phyloP scores from a whole-genome alignment of 1,139 yeast genomes.

The Zygosaccharomyces sapae region DNA sequence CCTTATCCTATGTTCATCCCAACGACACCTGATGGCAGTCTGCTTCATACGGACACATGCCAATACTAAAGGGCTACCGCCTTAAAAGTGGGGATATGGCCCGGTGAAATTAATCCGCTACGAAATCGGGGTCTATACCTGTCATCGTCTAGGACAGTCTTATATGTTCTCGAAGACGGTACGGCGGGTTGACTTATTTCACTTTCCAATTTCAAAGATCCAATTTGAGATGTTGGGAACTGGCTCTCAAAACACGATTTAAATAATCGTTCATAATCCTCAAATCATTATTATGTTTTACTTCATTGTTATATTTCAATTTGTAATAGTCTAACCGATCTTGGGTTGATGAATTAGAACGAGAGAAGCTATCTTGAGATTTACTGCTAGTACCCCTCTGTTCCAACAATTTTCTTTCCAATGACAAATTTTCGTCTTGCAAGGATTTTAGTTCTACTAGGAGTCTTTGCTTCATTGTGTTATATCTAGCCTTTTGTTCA shows the following conservation, averaged over 20 bases:
- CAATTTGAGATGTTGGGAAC: slow-evolving; percentile 30
- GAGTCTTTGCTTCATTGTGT: slow-evolving; percentile 27
- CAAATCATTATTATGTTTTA: slow-evolving; percentile 32
- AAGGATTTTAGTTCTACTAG: slow-evolving; percentile 25
- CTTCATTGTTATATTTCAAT: slow-evolving; percentile 33
- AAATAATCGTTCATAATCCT: slow-evolving; percentile 33
- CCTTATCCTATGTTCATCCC: slow-evolving; percentile 29
- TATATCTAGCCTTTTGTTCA: slow-evolving; percentile 22
- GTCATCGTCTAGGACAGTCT: slow-evolving; percentile 2
- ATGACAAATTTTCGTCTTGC: slow-evolving; percentile 26
- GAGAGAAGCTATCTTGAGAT: slow-evolving; percentile 6
- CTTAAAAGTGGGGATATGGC: slow-evolving; percentile 19
- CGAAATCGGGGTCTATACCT: slow-evolving; percentile 6
- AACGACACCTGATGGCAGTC: slow-evolving; percentile 23
- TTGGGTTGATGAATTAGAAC: slow-evolving; percentile 16
- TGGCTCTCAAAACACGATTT: slow-evolving; percentile 33
- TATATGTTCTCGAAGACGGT: slow-evolving; percentile 1
- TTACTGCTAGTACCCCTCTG: slow-evolving; percentile 10
- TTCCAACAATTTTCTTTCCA: slow-evolving; percentile 22
- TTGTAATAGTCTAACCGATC: slow-evolving; percentile 33
- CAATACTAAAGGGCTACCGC: slow-evolving; percentile 31
- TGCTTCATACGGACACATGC: slow-evolving; percentile 32
- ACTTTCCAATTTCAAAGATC: slow-evolving; percentile 30
- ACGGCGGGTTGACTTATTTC: slow-evolving; percentile 18
- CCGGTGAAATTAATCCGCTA: slow-evolving; percentile 11